Base-by-base conservation (phyloP, 129 eudicot species). In the Pseudognaphalium luteoalbum region DNA sequence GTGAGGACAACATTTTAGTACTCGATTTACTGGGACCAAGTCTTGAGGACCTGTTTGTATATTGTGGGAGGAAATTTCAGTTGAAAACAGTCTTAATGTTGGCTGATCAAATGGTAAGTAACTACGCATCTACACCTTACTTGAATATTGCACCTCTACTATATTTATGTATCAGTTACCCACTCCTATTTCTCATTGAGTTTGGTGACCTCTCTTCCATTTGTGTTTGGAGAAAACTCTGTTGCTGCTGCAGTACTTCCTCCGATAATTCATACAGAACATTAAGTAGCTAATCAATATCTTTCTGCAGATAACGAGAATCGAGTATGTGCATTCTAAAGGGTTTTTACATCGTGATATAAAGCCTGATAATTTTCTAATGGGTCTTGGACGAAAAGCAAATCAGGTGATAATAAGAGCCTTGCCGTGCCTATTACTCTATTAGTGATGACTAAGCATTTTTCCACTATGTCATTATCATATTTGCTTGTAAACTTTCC, bases 81-180 rank as follows among this genome's bases (percentile, higher is more conserved):
- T 85, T 91, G 84, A 94, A 94, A 85, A 89, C 97, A 1, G 99
- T 91, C 78, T 82, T 94, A 79, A 91, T 94, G 99, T 70, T 94
- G 83, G 99, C 99, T 58, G 99, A 94, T 86, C 99, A 94, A 80
- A 94, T 94, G 99, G 98, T 94, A 80, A 85, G 98, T 94, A 80
- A 85, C 63, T 72, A 75, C 77, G 22, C 3, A 44, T 28, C 37
- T 16, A 37, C 44, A 16, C 37, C 54, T 37, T 67, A 79, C 72
- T 10, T 39, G 6, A 63, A 61, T 37, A 14, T 0, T 78, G 42
- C 52, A 71, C 37, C 34, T 47, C 14, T 37, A 14, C 7, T n/a
- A 6, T 62, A n/a, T n/a, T 67, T 11, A n/a, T 71, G 2, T 47
- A n/a, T 57, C 29, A 57, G 21, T 57, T 57, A 57, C 28, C n/a